Conservation (phyloP, 2,329 filamentous ascomycete species). For the Penicillium polonicum region DNA sequence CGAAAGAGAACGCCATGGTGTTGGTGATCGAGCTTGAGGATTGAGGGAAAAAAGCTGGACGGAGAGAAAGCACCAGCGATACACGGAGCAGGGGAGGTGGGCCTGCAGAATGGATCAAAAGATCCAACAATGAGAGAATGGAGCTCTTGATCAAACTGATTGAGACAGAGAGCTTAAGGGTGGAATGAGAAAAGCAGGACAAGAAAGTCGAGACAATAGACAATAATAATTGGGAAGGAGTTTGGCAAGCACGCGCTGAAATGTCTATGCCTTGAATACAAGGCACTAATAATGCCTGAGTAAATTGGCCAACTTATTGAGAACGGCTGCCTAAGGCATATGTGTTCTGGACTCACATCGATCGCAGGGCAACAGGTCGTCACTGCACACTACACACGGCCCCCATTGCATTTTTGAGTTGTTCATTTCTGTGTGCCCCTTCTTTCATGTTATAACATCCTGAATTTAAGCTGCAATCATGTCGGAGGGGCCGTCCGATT, state of each 20-base stretch:
- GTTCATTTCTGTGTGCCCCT: slow-evolving; percentile 11
- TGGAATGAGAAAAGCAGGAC: slow-evolving; percentile 5
- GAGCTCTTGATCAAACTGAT: slow-evolving; percentile 7
- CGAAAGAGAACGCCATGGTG: slow-evolving; percentile 41
- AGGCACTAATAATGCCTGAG: slow-evolving; percentile 17
- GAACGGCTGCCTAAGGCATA: slow-evolving; percentile 26
- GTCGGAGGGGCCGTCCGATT: slow-evolving; percentile 39
- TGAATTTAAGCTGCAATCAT: slow-evolving; percentile 28
- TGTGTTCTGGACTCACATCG: slow-evolving; percentile 34
- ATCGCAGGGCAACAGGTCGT: slow-evolving; percentile 28
- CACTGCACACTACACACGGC: slow-evolving; percentile 22
- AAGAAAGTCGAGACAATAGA: slow-evolving; percentile 8
- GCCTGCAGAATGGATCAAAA: slow-evolving; percentile 16
- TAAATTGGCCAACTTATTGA: not conserved
- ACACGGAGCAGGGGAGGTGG: slow-evolving; percentile 8
- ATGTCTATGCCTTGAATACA: slow-evolving; percentile 12
- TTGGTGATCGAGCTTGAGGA: slow-evolving; percentile 24
- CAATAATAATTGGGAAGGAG: slow-evolving; percentile 27
- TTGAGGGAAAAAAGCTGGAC: slow-evolving; percentile 18
- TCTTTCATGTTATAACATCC: slow-evolving; percentile 25
- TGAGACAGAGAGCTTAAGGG: slow-evolving; percentile 4
- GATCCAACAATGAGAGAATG: slow-evolving; percentile 2
- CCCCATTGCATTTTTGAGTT: slow-evolving; percentile 17
- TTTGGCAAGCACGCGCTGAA: slow-evolving; percentile 24
- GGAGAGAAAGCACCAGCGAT: slow-evolving; percentile 15